Evolutionary conservation across 2,329 filamentous ascomycete species (phyloP).

Genomic region (Phoma sp.): DNA sequence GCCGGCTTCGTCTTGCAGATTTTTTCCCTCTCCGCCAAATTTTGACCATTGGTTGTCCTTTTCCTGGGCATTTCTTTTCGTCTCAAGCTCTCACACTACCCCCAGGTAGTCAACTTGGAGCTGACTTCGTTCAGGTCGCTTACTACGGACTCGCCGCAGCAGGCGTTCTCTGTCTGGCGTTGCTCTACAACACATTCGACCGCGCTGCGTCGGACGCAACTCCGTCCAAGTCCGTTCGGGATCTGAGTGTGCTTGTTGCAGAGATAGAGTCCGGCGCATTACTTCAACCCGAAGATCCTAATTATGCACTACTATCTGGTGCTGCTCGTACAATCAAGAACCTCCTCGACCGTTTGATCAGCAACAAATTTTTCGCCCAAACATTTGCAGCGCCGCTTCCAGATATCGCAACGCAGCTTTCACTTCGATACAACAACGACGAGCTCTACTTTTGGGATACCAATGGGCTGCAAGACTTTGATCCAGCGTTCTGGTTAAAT

Average conservation of each 20-base stretch:
- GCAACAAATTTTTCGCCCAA: not conserved
- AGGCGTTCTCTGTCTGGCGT: not conserved
- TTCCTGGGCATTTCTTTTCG: no score
- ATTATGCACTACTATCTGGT: slow-evolving; percentile 1
- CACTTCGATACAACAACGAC: not conserved
- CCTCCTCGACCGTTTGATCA: not conserved
- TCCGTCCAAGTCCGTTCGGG: not conserved
- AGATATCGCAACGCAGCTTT: not conserved
- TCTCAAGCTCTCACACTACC: no score
- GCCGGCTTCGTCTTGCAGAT: not conserved
- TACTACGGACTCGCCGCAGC: slow-evolving; percentile 1
- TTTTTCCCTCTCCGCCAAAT: not conserved
- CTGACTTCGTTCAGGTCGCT: not conserved
- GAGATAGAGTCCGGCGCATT: not conserved
- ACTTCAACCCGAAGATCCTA: not conserved
- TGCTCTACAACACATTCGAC: not conserved
- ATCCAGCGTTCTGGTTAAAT: not conserved
- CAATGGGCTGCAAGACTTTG: not conserved
- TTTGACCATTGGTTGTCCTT: no score
- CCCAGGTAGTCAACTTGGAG: not conserved
- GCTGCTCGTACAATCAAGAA: slow-evolving; percentile 1
- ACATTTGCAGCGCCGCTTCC: not conserved
- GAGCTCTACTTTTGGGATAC: not conserved
- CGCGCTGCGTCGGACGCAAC: not conserved
- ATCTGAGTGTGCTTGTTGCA: not conserved